These are phyloP conservation scores for Neofusicoccum parvum DNA, from an alignment of 2,329 filamentous ascomycete species.

Conservation along the genomic window DNA sequence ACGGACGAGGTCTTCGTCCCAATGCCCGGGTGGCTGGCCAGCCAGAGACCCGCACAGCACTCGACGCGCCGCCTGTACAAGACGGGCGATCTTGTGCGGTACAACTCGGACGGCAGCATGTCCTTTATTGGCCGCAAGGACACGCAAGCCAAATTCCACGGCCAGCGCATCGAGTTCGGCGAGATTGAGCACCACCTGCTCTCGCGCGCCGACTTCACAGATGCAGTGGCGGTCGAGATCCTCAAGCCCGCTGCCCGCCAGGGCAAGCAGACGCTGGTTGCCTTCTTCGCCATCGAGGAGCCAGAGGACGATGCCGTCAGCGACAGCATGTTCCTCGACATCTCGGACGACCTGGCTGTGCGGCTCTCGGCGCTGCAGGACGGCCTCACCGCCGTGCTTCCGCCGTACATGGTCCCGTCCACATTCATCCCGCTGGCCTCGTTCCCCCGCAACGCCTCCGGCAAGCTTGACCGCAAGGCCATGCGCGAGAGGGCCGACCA, in stretches of 20 bases:
- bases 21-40: conserved; percentile 9
- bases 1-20: conserved; percentile 36
- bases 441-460: conserved; percentile 40
- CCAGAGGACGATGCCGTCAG: conserved; percentile 28
- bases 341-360: neutral
- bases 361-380: neutral
- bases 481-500: neutral
- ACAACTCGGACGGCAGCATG: conserved; percentile 36
- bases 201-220: neutral
- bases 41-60: conserved; percentile 44
- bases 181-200: conserved; percentile 7
- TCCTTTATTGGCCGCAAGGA: conserved; percentile 40
- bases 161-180: conserved; percentile 4
- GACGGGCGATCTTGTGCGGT: conserved; percentile 26
- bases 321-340: neutral
- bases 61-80: conserved; percentile 25
- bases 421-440: conserved; percentile 20
- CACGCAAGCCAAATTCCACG: conserved; percentile 19
- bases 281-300: conserved; percentile 44
- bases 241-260: neutral
- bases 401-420: neutral
- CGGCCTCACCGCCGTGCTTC: neutral
- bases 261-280: conserved; percentile 39
- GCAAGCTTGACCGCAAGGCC: conserved; percentile 39
- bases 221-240: conserved; percentile 38